Conservation (phyloP, 768 basidiomycete genomes). For the Mycena kentingensis region DNA sequence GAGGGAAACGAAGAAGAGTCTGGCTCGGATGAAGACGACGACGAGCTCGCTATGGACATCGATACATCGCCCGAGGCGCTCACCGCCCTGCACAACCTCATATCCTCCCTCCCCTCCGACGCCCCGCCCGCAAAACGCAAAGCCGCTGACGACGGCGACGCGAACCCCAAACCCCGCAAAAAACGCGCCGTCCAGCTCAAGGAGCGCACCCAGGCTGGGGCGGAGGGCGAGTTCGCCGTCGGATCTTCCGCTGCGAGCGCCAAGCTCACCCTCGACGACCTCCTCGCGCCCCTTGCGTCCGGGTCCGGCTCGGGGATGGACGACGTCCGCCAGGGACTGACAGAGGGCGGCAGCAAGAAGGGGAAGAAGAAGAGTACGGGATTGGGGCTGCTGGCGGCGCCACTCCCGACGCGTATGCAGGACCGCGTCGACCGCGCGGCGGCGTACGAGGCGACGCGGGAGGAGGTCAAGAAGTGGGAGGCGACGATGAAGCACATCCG, state of each 20-base stretch:
- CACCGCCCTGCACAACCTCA: slow-evolving; percentile 69
- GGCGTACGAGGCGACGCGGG: slow-evolving; percentile 91
- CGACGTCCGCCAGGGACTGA: slow-evolving; percentile 56
- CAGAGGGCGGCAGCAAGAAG: slow-evolving; percentile 50
- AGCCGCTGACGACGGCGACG: slow-evolving; percentile 35
- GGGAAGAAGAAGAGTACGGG: slow-evolving; percentile 37
- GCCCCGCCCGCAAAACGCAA: slow-evolving; percentile 70
- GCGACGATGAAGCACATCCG: slow-evolving; percentile 89
- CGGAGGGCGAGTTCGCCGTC: slow-evolving; percentile 79
- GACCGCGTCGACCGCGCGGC: slow-evolving; percentile 91
- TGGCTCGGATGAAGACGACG: slow-evolving; percentile 45
- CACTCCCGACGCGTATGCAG: slow-evolving; percentile 82
- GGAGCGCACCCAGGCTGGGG: slow-evolving; percentile 77
- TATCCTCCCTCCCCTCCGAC: slow-evolving; percentile 59
- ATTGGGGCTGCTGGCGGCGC: slow-evolving; percentile 62
- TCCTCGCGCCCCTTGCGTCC: slow-evolving; percentile 70
- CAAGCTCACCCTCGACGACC: slow-evolving; percentile 70
- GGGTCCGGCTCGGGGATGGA: slow-evolving; percentile 62
- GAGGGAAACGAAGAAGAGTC: slow-evolving; percentile 39
- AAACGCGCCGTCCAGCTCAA: slow-evolving; percentile 55
- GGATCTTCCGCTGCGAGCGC: slow-evolving; percentile 45
- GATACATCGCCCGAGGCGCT: slow-evolving; percentile 58
- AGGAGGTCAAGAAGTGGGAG: slow-evolving; percentile 92
- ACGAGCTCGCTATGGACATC: slow-evolving; percentile 50
- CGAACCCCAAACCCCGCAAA: slow-evolving; percentile 43